Evolutionary conservation across 2,329 filamentous ascomycete genomes (phyloP), one percentile per base, ranked within the genome.

Genomic region (Botrytis hyacinthi): DNA sequence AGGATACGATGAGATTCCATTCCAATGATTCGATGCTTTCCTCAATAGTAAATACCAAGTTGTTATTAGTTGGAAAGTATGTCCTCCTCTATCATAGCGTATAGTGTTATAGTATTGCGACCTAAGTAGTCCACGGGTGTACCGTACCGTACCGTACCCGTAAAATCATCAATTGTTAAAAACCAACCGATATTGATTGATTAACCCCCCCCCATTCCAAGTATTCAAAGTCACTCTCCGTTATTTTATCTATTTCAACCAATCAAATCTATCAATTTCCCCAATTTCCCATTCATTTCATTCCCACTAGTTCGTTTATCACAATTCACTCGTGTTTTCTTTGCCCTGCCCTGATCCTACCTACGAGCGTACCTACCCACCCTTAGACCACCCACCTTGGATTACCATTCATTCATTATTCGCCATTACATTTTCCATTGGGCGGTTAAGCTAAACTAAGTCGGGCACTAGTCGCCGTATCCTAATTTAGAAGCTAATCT

Each of bases 301-400:
- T 32, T n/a, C 61, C 61, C 61, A 65, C 61, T 65, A 65, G 61
- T 65, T 65, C 61, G 29, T 65, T 57, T 42, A 26, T n/a, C 37
- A 40, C 7, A 10, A 37, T 61, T 37, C 35, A 61, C 32, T 35
- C 65, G 37, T 22, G 6, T n/a, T 51, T 66, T 22, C 14, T n/a
- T 26, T 22, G 5, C 10, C 35, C 26, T 42, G n/a, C 44, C 46
- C 46, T 51, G 46, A 40, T 51, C 26, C 42, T 18, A 57, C 51
- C 51, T 26, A 32, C n/a, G n/a, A n/a, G n/a, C n/a, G n/a, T n/a
- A n/a, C 14, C 51, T 26, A 57, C 48, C 48, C 48, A 54, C 48
- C 48, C 26, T 51, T 14, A 26, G 44, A 48, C 46, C 22, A 54
- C 26, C 51, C 46, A 68, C 65, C 46, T 68, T 54, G 37, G 51